Evolutionary conservation across 1,284 basidiomycete genomes (phyloP).

Genomic region (Waitea zeae): DNA sequence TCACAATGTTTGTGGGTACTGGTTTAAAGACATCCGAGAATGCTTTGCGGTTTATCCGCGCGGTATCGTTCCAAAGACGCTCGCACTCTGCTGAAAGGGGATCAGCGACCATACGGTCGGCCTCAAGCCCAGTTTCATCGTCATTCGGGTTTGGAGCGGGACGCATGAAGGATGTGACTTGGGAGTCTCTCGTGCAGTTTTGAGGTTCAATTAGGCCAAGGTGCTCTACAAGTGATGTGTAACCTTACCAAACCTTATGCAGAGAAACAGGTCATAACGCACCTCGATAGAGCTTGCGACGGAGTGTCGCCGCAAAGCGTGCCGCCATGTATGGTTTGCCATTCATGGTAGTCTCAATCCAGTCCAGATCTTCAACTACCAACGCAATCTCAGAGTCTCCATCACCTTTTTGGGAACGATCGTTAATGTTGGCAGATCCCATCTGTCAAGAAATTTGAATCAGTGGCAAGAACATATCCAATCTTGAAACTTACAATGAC

Average conservation of each 20-base stretch:
- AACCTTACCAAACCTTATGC: constrained; percentile 2
- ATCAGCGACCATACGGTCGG: constrained; percentile 66
- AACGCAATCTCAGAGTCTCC: constrained; percentile 89
- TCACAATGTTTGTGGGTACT: constrained; percentile 68
- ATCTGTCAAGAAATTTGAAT: constrained; percentile 26
- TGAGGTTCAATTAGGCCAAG: constrained; percentile 69
- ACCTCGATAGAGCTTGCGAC: constrained; percentile 66
- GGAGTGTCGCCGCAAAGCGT: constrained; percentile 63
- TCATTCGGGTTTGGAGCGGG: constrained; percentile 55
- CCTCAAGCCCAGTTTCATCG: constrained; percentile 39
- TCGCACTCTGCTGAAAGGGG: constrained; percentile 50
- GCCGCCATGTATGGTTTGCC: constrained; percentile 51
- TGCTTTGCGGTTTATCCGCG: constrained; percentile 60
- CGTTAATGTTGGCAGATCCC: constrained; percentile 83
- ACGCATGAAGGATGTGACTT: constrained; percentile 54
- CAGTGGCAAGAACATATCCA: constrained; percentile 1
- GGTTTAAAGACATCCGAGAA: constrained; percentile 73
- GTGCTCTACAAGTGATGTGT: constrained; percentile 49
- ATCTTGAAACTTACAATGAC: constrained; percentile 48
- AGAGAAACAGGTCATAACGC: constrained; percentile 6
- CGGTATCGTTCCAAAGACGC: constrained; percentile 55
- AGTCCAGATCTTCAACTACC: constrained; percentile 76
- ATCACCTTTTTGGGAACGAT: constrained; percentile 55
- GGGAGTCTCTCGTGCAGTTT: constrained; percentile 18
- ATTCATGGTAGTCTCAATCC: constrained; percentile 66